These are phyloP conservation scores for Kwoniella shandongensis DNA, from an alignment of 768 basidiomycete species.

Conservation along the genomic window DNA sequence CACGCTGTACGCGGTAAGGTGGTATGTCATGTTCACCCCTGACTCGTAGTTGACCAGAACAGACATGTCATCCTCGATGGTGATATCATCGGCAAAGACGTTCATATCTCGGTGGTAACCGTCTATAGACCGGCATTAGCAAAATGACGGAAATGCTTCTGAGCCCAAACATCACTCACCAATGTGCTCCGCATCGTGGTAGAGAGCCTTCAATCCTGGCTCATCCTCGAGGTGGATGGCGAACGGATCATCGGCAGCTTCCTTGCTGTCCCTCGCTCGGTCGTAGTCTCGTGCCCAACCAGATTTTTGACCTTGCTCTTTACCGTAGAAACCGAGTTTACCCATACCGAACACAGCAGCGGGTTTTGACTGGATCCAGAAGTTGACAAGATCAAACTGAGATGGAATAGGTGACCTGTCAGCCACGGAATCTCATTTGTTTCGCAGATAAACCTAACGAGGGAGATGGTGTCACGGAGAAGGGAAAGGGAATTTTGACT, in stretches of 20 bases:
- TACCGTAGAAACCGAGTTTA: constrained; percentile 59
- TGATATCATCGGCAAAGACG: constrained; percentile 53
- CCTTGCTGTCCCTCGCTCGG: constrained; percentile 56
- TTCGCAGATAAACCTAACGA: too few species aligned
- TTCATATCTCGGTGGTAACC: constrained; percentile 61
- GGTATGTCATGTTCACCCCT: constrained; percentile 61
- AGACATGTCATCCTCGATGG: constrained; percentile 62
- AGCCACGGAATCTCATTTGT: too few species aligned
- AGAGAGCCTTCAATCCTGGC: constrained; percentile 57
- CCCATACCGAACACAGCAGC: constrained; percentile 59
- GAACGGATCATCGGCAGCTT: constrained; percentile 59
- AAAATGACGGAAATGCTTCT: not conserved
- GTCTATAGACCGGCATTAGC: constrained; percentile 42
- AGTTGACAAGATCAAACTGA: constrained; percentile 62
- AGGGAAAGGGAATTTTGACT: constrained; percentile 14
- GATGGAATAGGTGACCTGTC: constrained; percentile 24
- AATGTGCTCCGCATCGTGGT: constrained; percentile 58
- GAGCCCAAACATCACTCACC: constrained; percentile 27
- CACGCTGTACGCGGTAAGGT: constrained; percentile 55
- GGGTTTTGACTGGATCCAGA: constrained; percentile 60
- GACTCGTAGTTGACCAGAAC: constrained; percentile 59
- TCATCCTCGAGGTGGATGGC: constrained; percentile 59
- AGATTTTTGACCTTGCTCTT: constrained; percentile 57
- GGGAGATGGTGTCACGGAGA: not conserved
- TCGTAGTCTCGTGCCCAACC: constrained; percentile 60